Base-by-base conservation (phyloP, 2,329 filamentous ascomycete genomes). In the Endothia cerciana region DNA sequence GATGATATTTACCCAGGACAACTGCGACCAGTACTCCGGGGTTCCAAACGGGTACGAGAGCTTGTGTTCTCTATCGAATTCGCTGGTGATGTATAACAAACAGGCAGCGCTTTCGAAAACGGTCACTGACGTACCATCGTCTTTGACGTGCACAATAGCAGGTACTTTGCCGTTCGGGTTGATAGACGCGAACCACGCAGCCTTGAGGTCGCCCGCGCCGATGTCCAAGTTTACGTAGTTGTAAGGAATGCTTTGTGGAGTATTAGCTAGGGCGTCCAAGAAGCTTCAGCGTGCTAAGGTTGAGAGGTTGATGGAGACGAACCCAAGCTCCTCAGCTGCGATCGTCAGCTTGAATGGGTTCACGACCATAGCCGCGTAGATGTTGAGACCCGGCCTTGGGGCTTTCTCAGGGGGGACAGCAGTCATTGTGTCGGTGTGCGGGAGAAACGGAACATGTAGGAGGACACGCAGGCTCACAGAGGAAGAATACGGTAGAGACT, bases 31-130 rank as follows among this genome's bases (percentile, higher is more conserved):
- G 61, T 73, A 73, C 47, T 67, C 71, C 6, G 61, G 60, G 6
- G 70, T 72, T n/a, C 67, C 70, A 17, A 65, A 6, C 15, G 68
- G 65, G 28, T 70, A 70, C 7, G 69, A 72, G 33, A 73, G 30
- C 66, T 69, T 70, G 57, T 72, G 49, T n/a, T 70, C 69, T 58
- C 69, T 71, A 51, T 72, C 72, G 22, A 72, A 73, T 61, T 69
- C 69, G 61, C 58, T 67, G 10, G 62, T 68, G 2, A 73, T 65
- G 28, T 74, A 73, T 33, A 72, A 64, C 45, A 73, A 63, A 57
- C 70, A 73, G 30, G 73, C 66, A 8, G 63, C 73, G 63, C 71
- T 73, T 47, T 74, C 71, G 25, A 72, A 73, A 5, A 74, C 66
- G 0, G 53, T 71, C 30, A 72, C 68, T 6, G 68, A 65, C 1